Conservation (phyloP, 805 yeast genomes). For the Candida orba region DNA sequence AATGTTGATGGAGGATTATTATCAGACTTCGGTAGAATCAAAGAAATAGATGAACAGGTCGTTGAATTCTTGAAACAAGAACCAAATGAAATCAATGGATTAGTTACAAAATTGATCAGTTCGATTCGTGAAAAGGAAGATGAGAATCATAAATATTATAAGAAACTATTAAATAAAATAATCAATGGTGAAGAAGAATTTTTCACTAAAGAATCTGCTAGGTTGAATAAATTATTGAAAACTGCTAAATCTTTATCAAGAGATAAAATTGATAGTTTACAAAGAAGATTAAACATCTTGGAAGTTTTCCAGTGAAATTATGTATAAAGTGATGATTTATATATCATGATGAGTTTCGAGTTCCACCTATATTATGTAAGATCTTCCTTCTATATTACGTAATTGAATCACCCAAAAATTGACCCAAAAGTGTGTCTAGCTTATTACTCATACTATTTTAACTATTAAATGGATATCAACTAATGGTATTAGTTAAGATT, state of each 20-base stretch:
- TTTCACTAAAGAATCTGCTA: slow-evolving; percentile 33
- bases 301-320: not conserved
- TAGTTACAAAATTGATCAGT: slow-evolving; percentile 28
- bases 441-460: too few relatives aligned
- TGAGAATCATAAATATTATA: slow-evolving; percentile 38
- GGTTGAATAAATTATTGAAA: slow-evolving; percentile 36
- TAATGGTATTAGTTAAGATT: slow-evolving; percentile 56
- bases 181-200: slow-evolving; percentile 36
- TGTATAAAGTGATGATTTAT: too few relatives aligned
- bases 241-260: slow-evolving; percentile 28
- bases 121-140: slow-evolving; percentile 3
- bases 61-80: slow-evolving; percentile 21
- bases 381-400: too few relatives aligned
- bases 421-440: too few relatives aligned
- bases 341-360: too few relatives aligned
- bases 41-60: slow-evolving; percentile 17
- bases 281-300: slow-evolving; percentile 43
- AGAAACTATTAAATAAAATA: slow-evolving; percentile 37
- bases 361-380: too few relatives aligned
- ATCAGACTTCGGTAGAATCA: slow-evolving; percentile 23
- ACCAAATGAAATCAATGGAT: slow-evolving; percentile 14
- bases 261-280: slow-evolving; percentile 40
- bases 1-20: slow-evolving; percentile 29
- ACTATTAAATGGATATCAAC: too few relatives aligned
- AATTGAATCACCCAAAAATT: too few relatives aligned